Percentiles rank a stretch among this genome's conserved stretches.
phyloP scores from a whole-genome alignment of 257 asterid species.

The Fraxinus excelsior region DNA sequence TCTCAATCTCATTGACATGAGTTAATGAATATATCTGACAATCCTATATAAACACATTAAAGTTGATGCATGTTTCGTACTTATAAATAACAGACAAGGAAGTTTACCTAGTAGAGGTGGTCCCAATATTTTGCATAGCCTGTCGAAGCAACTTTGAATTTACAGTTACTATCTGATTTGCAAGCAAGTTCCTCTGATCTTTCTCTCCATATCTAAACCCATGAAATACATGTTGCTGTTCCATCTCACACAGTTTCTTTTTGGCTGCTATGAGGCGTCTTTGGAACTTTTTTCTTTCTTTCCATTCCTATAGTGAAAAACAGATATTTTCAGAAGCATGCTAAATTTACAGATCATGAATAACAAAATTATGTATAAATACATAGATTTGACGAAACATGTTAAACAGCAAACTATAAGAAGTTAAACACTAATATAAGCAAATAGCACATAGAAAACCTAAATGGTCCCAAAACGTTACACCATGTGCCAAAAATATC shows the following conservation, averaged over 20 bases:
- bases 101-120: slow-evolving; percentile 51
- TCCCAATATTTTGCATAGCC: slow-evolving; percentile 54
- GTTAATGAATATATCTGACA: background rate
- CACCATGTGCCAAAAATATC: no score
- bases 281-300: slow-evolving; percentile 79
- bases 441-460: background rate
- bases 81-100: slow-evolving; percentile 13
- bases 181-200: slow-evolving; percentile 69
- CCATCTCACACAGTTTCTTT: slow-evolving; percentile 83
- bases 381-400: slow-evolving; percentile 1
- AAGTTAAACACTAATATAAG: slow-evolving; percentile 11
- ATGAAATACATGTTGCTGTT: slow-evolving; percentile 79
- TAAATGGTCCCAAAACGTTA: no score
- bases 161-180: slow-evolving; percentile 70
- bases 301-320: slow-evolving; percentile 79
- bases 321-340: slow-evolving; percentile 25
- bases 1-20: no score
- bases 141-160: slow-evolving; percentile 74
- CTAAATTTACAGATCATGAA: slow-evolving; percentile 1
- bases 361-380: background rate
- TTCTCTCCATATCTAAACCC: slow-evolving; percentile 84
- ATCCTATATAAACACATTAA: slow-evolving; percentile 9
- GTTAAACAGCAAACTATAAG: slow-evolving; percentile 4
- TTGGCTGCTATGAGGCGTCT: slow-evolving; percentile 82
- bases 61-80: background rate